phyloP scores from a whole-genome alignment of 495 filamentous ascomycete species.

The Penicillium arizonense region DNA sequence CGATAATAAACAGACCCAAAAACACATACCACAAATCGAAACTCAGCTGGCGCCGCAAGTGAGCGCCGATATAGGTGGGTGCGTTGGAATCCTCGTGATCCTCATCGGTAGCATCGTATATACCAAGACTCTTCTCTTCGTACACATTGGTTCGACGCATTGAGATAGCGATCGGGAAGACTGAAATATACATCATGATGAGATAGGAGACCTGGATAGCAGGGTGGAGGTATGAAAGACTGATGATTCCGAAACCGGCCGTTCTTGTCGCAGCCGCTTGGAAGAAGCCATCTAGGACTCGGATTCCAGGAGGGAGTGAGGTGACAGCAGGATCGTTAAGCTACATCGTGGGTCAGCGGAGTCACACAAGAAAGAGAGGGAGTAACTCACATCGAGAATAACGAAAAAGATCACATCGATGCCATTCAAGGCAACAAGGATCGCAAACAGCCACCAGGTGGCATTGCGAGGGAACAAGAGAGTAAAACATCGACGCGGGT shows the following conservation, averaged over 20 bases:
- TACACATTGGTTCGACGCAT: conserved; percentile 94
- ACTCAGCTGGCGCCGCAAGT: conserved; percentile 84
- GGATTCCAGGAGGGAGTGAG: conserved; percentile 59
- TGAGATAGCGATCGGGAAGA: conserved; percentile 92
- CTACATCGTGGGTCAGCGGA: conserved; percentile 36
- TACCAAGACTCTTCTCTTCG: conserved; percentile 87
- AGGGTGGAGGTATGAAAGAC: conserved; percentile 74
- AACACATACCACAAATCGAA: conserved; percentile 97
- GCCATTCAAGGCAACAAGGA: conserved; percentile 77
- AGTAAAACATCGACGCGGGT: conserved; percentile 93
- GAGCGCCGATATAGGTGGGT: conserved; percentile 79
- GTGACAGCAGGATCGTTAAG: conserved; percentile 67
- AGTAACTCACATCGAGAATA: conserved; percentile 71
- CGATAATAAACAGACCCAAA: conserved; percentile 81
- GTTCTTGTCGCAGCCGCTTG: conserved; percentile 85
- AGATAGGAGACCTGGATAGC: conserved; percentile 92
- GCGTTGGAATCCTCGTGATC: conserved; percentile 47
- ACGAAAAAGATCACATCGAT: conserved; percentile 87
- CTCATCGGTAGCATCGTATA: conserved; percentile 58
- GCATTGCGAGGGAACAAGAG: conserved; percentile 84
- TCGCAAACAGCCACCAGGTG: conserved; percentile 94
- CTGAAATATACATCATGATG: conserved; percentile 99
- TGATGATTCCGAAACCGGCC: conserved; percentile 80
- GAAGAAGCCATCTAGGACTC: conserved; percentile 80
- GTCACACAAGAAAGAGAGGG: not conserved